A percentile compares a stretch with the other conserved stretches of the same genome.
These are phyloP conservation scores for Fusarium sp. DNA, from an alignment of 2,329 filamentous ascomycete genomes.

Conservation along the genomic window DNA sequence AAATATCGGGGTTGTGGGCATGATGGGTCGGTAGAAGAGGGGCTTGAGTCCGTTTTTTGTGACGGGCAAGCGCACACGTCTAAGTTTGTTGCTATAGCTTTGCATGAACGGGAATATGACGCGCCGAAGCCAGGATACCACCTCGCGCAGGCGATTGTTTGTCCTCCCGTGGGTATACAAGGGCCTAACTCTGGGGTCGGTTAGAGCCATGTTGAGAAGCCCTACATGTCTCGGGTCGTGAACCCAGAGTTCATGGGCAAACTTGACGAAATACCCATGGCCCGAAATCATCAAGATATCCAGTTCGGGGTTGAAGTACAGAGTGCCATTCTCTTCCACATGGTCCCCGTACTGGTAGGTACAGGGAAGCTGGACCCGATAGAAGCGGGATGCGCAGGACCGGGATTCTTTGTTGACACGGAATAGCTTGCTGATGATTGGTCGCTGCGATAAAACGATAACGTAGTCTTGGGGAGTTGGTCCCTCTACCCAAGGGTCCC, in stretches of 20 bases:
- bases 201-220: not conserved
- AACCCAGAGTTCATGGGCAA: not conserved
- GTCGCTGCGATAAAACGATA: not conserved
- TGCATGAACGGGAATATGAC: not conserved
- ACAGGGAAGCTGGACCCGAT: not conserved
- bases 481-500: not conserved
- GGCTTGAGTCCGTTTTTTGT: not conserved
- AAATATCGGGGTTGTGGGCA: not conserved
- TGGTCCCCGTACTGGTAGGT: not conserved
- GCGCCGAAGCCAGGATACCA: not conserved
- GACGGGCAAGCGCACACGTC: too few species aligned
- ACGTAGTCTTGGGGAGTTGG: not conserved
- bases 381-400: not conserved
- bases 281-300: not conserved
- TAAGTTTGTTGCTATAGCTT: fast-evolving
- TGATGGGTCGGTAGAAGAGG: not conserved
- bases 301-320: not conserved
- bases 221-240: not conserved
- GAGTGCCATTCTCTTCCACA: not conserved
- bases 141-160: not conserved
- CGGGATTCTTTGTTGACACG: not conserved
- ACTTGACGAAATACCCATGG: not conserved
- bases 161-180: not conserved
- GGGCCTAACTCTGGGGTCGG: too few species aligned
- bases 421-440: not conserved